These are phyloP conservation scores for Candida insectorum DNA, from an alignment of 805 yeast species.

Conservation along the genomic window DNA sequence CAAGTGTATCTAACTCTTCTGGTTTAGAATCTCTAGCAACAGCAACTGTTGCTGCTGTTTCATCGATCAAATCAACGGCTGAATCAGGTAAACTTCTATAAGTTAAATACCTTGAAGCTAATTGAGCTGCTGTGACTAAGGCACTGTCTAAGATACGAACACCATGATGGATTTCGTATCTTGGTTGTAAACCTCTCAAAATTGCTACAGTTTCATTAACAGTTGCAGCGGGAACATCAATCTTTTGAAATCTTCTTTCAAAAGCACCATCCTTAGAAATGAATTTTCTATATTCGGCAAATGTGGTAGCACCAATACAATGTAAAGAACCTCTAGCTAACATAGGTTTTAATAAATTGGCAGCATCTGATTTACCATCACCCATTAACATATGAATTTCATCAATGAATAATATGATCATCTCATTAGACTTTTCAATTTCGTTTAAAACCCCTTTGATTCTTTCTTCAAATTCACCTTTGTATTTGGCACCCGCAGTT, in stretches of 20 bases:
- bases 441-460: slow-evolving; percentile 94
- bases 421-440: slow-evolving; percentile 79
- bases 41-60: slow-evolving; percentile 94
- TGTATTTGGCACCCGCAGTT: slow-evolving; percentile 98
- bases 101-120: slow-evolving; percentile 91
- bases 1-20: slow-evolving; percentile 90
- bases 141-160: slow-evolving; percentile 95
- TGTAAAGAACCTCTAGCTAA: slow-evolving; percentile 94
- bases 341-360: slow-evolving; percentile 94
- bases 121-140: slow-evolving; percentile 87
- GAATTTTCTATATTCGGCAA: slow-evolving; percentile 87
- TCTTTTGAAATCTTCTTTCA: slow-evolving; percentile 96
- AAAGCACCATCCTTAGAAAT: slow-evolving; percentile 98
- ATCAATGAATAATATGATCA: slow-evolving; percentile 90
- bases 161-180: slow-evolving; percentile 96
- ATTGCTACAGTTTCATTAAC: slow-evolving; percentile 92
- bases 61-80: slow-evolving; percentile 94
- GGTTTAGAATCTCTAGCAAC: slow-evolving; percentile 98
- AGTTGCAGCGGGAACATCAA: slow-evolving; percentile 93
- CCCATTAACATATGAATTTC: slow-evolving; percentile 99
- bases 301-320: slow-evolving; percentile 98
- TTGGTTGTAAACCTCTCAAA: slow-evolving; percentile 91
- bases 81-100: slow-evolving; percentile 96
- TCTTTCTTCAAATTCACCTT: slow-evolving; percentile 98
- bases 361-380: slow-evolving; percentile 96